phyloP scores from a whole-genome alignment of 164 flowering plant genomes.

The Vitis vinifera region DNA sequence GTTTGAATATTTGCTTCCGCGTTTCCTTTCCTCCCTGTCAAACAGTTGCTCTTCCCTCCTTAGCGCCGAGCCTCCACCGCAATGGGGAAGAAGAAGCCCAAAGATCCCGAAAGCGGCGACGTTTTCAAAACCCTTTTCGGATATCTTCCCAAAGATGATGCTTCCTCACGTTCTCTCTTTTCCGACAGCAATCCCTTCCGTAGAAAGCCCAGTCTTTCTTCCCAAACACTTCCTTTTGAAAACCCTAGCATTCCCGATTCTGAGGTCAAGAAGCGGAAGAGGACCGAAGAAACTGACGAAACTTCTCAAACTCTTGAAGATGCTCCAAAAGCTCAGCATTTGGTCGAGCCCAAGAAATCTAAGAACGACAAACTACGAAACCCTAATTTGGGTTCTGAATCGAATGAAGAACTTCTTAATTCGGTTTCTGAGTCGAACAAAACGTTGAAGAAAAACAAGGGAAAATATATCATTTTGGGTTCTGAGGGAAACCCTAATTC shows the following conservation, averaged over 20 bases:
- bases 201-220: conserved; percentile 31
- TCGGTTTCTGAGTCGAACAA: conserved; percentile 1
- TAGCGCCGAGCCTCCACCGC: too few relatives aligned
- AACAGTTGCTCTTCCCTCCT: too few relatives aligned
- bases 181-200: conserved; percentile 58
- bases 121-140: conserved; percentile 68
- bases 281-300: neutral
- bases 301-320: conserved; percentile 4
- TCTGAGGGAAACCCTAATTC: neutral
- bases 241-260: conserved; percentile 3
- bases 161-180: conserved; percentile 37
- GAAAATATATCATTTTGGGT: neutral
- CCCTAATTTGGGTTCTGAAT: conserved; percentile 7
- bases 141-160: conserved; percentile 22
- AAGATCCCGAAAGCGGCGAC: conserved; percentile 19
- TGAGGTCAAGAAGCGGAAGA: conserved; percentile 24
- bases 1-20: too few relatives aligned
- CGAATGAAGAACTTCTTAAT: neutral
- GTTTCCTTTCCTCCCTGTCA: too few relatives aligned
- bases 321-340: neutral
- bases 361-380: conserved; percentile 22
- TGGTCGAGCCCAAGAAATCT: conserved; percentile 19
- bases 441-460: neutral
- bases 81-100: conserved; percentile 33
- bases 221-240: neutral